Conservation (phyloP, 192 early-diverging fungal species). For the Entomortierella lignicola region DNA sequence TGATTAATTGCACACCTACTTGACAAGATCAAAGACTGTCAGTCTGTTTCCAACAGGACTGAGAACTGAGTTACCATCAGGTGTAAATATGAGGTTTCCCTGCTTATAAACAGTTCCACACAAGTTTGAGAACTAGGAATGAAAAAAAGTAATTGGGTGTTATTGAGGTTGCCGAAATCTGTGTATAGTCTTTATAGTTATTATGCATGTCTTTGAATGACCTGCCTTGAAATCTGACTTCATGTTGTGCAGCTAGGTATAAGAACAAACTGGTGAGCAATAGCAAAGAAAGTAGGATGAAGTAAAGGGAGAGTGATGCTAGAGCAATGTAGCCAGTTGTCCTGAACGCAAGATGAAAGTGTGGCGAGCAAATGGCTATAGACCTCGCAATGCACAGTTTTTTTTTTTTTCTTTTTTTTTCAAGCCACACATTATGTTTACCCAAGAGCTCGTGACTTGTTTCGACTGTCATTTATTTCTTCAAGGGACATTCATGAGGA, state of each 20-base stretch:
- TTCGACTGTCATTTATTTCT: background rate
- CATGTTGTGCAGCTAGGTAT: slow-evolving; percentile 24
- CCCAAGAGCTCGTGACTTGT: background rate
- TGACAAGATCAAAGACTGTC: slow-evolving; percentile 95
- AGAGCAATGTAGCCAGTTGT: background rate
- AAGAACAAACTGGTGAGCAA: background rate
- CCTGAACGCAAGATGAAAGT: background rate
- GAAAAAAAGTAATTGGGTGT: background rate
- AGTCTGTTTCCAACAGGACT: slow-evolving; percentile 98
- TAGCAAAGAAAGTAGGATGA: background rate
- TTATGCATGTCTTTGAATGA: background rate
- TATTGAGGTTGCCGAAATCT: slow-evolving; percentile 11
- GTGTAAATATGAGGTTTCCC: slow-evolving; percentile 96
- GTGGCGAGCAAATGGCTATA: background rate
- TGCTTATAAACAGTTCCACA: slow-evolving; percentile 97
- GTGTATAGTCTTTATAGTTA: background rate
- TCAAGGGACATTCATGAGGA: background rate
- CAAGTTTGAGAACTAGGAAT: slow-evolving; percentile 94
- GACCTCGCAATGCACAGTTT: background rate
- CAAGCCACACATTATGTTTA: slow-evolving; percentile 17
- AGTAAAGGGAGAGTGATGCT: background rate
- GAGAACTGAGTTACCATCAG: slow-evolving; percentile 92
- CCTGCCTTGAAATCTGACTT: slow-evolving; percentile 59
- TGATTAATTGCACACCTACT: slow-evolving; percentile 62
- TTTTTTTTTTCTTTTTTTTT: slow-evolving; percentile 35